These are phyloP conservation scores for Posidonia australis DNA, from an alignment of 106 monocot species.

Conservation along the genomic window DNA sequence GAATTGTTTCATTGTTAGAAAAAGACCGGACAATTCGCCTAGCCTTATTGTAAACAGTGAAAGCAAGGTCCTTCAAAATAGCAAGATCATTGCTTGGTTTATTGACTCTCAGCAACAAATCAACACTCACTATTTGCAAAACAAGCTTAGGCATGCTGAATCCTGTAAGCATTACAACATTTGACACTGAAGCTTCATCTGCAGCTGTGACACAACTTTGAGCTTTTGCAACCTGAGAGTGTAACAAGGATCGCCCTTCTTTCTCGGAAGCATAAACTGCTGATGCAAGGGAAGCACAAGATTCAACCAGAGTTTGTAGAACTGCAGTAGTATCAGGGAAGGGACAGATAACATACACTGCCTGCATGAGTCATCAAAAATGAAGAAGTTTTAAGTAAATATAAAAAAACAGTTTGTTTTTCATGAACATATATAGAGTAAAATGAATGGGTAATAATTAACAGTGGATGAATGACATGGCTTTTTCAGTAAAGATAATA, in stretches of 20 bases:
- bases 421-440: no score
- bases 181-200: conserved; percentile 70
- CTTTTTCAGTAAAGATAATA: no score
- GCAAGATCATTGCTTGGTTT: conserved; percentile 54
- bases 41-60: conserved; percentile 92
- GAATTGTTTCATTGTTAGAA: conserved; percentile 33
- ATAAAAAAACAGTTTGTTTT: no score
- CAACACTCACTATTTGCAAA: conserved; percentile 76
- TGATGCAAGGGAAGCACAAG: conserved; percentile 62
- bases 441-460: no score
- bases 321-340: conserved; percentile 72
- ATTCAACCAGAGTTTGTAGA: conserved; percentile 60
- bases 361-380: conserved; percentile 24
- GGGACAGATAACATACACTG: conserved; percentile 86
- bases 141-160: conserved; percentile 79
- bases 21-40: conserved; percentile 47
- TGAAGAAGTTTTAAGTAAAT: no score
- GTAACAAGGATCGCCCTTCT: conserved; percentile 45
- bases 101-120: conserved; percentile 51
- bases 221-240: conserved; percentile 64
- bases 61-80: conserved; percentile 77
- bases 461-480: no score
- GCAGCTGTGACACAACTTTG: conserved; percentile 35
- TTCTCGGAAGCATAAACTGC: conserved; percentile 45
- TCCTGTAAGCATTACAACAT: conserved; percentile 68